These are phyloP conservation scores for Pseudomonodictys pantanalensis DNA, from an alignment of 495 filamentous ascomycete species.

Conservation along the genomic window DNA sequence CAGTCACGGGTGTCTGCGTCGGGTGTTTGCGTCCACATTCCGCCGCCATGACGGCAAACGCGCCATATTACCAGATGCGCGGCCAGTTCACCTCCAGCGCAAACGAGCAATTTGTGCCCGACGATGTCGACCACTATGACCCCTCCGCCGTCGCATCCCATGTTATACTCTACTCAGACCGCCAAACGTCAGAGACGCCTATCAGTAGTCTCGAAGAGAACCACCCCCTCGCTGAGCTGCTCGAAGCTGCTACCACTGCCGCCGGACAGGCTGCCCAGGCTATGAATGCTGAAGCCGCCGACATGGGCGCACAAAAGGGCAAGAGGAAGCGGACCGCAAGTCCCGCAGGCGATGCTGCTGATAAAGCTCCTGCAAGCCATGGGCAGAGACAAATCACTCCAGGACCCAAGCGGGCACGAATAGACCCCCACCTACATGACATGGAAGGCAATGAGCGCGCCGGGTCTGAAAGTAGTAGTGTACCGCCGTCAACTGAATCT, in stretches of 20 bases:
- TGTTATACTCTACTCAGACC: constrained; percentile 12
- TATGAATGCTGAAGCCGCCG: constrained; percentile 46
- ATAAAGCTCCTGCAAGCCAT: neutral
- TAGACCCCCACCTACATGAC: constrained; percentile 17
- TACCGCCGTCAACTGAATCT: constrained; percentile 27
- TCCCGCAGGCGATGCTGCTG: neutral
- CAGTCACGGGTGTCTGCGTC: neutral
- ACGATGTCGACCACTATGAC: constrained; percentile 22
- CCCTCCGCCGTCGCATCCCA: constrained; percentile 14
- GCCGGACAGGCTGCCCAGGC: constrained; percentile 48
- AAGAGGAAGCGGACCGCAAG: constrained; percentile 28
- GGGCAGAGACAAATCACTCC: neutral
- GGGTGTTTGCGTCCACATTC: neutral
- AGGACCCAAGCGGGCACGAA: constrained; percentile 15
- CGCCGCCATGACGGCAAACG: constrained; percentile 20
- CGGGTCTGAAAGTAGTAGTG: neutral
- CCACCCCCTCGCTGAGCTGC: constrained; percentile 51
- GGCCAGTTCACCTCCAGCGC: constrained; percentile 23
- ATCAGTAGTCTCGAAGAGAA: constrained; percentile 14
- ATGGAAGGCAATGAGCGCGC: neutral
- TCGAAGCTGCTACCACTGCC: constrained; percentile 54
- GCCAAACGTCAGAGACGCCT: neutral
- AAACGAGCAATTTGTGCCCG: constrained; percentile 21
- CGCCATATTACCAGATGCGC: constrained; percentile 31
- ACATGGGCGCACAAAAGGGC: constrained; percentile 41